phyloP scores from a whole-genome alignment of 345 rosid species.

The Dovyalis caffra region DNA sequence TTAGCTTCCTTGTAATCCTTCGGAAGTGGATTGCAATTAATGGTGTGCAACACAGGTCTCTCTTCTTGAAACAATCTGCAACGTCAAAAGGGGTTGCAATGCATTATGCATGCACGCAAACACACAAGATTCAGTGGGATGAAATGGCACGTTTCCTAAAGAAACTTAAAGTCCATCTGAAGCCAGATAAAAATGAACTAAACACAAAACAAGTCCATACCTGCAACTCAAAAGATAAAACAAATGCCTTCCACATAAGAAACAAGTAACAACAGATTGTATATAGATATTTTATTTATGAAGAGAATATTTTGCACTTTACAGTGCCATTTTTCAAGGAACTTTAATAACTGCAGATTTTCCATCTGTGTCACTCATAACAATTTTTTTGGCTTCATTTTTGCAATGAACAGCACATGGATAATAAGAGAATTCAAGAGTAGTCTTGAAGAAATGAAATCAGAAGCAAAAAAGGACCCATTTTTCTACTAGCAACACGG shows the following conservation, averaged over 20 bases:
- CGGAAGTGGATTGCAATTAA: conserved; percentile 69
- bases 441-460: neutral
- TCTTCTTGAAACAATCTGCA: conserved; percentile 88
- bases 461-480: neutral
- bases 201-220: neutral
- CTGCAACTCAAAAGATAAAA: neutral
- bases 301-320: neutral
- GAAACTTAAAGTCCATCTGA: neutral
- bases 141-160: neutral
- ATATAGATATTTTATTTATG: neutral
- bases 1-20: conserved; percentile 41
- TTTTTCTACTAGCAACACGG: neutral
- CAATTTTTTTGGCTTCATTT: neutral
- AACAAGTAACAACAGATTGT: neutral
- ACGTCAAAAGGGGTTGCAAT: neutral
- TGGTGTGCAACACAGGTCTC: conserved; percentile 84
- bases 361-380: neutral
- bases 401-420: neutral
- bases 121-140: neutral
- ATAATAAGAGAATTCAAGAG: neutral
- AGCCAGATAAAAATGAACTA: neutral
- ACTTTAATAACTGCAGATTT: neutral
- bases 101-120: neutral
- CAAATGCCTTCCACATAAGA: neutral
- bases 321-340: neutral